phyloP scores from a whole-genome alignment of 441 rosid species.

The Pelargonium australe region DNA sequence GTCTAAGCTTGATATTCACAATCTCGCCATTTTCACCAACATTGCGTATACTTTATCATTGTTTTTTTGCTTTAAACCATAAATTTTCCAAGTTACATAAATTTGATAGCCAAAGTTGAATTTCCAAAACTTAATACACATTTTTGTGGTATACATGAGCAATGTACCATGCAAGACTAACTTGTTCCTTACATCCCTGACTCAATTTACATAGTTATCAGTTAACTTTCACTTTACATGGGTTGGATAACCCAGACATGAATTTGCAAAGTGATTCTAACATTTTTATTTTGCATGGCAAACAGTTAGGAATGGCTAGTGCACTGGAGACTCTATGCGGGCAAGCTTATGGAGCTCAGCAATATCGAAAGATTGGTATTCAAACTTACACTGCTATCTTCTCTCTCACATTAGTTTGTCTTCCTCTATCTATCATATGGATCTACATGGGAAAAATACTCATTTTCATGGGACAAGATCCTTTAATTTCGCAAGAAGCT shows the following conservation, averaged over 20 bases:
- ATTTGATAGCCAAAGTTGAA: background rate
- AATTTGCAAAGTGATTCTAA: background rate
- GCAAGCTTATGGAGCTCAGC: slow-evolving; percentile 75
- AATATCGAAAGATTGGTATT: slow-evolving; percentile 50
- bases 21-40: background rate
- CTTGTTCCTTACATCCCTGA: background rate
- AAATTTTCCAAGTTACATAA: background rate
- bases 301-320: slow-evolving; percentile 65
- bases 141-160: background rate
- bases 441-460: slow-evolving; percentile 53
- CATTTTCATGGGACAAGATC: slow-evolving; percentile 54
- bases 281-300: background rate
- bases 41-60: background rate
- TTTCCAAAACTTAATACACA: background rate
- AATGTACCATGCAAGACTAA: background rate
- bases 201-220: background rate
- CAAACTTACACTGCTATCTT: slow-evolving; percentile 56
- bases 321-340: slow-evolving; percentile 80
- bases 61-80: background rate
- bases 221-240: background rate
- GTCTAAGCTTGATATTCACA: background rate
- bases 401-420: slow-evolving; percentile 35
- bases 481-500: slow-evolving; percentile 53
- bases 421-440: slow-evolving; percentile 58
- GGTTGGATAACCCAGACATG: too few relatives aligned